A percentile compares a stretch with the other conserved stretches of the same genome.
These are phyloP conservation scores for Raffaelea ambrosiae DNA, from an alignment of 2,329 filamentous ascomycete genomes.

Conservation along the genomic window DNA sequence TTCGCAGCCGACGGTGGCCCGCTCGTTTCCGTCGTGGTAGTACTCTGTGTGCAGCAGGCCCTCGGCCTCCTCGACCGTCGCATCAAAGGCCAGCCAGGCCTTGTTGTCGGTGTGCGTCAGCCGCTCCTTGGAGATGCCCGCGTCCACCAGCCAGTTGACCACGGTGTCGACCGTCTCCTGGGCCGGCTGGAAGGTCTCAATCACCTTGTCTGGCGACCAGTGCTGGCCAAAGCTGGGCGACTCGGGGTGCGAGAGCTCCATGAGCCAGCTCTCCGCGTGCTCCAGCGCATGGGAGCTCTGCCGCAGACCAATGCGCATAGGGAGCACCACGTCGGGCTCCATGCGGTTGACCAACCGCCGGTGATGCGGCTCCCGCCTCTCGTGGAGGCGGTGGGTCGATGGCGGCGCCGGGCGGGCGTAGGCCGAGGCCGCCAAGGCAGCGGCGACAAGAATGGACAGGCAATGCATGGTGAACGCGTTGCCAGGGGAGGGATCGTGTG, in stretches of 20 bases:
- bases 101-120: constrained; percentile 8
- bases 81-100: constrained; percentile 16
- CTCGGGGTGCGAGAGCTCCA: constrained; percentile 13
- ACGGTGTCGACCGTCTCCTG: constrained; percentile 22
- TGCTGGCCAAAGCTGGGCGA: constrained; percentile 25
- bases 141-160: constrained; percentile 20
- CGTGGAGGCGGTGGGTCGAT: constrained; percentile 3
- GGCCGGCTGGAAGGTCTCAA: constrained; percentile 26
- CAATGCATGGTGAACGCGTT: too few species aligned
- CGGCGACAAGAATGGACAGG: too few species aligned
- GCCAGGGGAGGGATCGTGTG: too few species aligned
- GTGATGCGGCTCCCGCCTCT: not conserved
- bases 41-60: constrained; percentile 13
- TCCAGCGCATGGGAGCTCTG: not conserved
- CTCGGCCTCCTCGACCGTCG: constrained; percentile 13
- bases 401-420: not conserved
- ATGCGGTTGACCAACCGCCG: not conserved
- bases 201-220: constrained; percentile 24
- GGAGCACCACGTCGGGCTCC: constrained; percentile 2
- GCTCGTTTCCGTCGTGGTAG: constrained; percentile 1
- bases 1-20: constrained; percentile 12
- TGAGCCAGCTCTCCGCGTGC: constrained; percentile 3
- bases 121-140: constrained; percentile 12
- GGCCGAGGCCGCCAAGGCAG: too few species aligned
- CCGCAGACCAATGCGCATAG: constrained; percentile 7